phyloP scores from a whole-genome alignment of 305 asterid species.

The Solanum aculeatissimum region DNA sequence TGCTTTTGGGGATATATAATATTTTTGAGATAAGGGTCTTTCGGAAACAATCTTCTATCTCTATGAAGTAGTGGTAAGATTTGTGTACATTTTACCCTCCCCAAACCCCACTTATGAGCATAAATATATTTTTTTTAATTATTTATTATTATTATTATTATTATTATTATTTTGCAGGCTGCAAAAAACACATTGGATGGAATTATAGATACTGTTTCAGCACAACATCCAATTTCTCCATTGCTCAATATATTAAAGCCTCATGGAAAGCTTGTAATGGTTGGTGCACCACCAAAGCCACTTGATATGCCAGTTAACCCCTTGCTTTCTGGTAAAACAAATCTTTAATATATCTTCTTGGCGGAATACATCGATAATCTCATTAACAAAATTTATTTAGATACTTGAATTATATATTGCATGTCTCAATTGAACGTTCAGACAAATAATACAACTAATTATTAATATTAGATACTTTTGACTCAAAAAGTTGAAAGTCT shows the following conservation, averaged over 20 bases:
- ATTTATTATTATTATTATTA: too few relatives aligned
- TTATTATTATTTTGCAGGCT: not conserved
- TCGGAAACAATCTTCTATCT: too few relatives aligned
- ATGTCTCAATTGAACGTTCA: not conserved
- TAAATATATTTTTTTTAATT: too few relatives aligned
- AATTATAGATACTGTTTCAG: conserved; percentile 19
- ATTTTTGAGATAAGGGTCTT: too few relatives aligned
- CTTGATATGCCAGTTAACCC: conserved; percentile 7
- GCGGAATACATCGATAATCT: not conserved
- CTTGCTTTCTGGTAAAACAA: conserved; percentile 3
- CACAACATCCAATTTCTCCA: conserved; percentile 16
- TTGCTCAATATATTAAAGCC: conserved; percentile 15
- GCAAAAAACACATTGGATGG: conserved; percentile 22
- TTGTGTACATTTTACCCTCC: too few relatives aligned
- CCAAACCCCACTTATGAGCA: too few relatives aligned
- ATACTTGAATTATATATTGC: not conserved
- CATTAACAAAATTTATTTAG: not conserved
- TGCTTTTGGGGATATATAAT: too few relatives aligned
- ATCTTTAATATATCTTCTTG: not conserved
- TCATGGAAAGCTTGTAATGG: conserved; percentile 19
- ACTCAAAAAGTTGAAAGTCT: too few relatives aligned
- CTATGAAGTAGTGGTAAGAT: too few relatives aligned
- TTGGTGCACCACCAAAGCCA: conserved; percentile 19
- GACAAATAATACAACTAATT: not conserved
- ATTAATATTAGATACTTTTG: not conserved